These are phyloP conservation scores for Coelastrella sp. DNA, from an alignment of 139 green algal species.

Conservation along the genomic window DNA sequence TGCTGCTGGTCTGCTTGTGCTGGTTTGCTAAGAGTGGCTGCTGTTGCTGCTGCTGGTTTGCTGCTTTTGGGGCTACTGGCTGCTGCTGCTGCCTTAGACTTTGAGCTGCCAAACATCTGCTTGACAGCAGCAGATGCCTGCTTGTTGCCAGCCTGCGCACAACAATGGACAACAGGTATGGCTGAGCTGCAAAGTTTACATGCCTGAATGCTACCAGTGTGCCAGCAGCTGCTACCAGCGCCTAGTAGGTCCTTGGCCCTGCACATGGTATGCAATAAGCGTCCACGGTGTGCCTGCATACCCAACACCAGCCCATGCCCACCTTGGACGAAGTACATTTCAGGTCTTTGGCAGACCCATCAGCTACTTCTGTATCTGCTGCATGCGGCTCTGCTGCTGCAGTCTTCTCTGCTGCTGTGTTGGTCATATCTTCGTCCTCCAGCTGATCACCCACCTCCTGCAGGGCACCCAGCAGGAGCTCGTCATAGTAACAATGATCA, in stretches of 20 bases:
- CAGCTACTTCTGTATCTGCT: neutral
- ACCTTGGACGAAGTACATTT: neutral
- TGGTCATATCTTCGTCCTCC: neutral
- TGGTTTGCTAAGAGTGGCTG: neutral
- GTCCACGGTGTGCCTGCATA: neutral
- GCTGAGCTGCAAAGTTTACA: neutral
- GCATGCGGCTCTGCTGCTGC: constrained; percentile 5
- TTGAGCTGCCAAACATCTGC: constrained; percentile 16
- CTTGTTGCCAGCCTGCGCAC: constrained; percentile 1
- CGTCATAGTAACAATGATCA: neutral
- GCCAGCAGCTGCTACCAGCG: neutral
- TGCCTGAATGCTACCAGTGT: neutral
- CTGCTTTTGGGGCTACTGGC: neutral
- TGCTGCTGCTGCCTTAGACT: constrained; percentile 3
- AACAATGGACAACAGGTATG: neutral
- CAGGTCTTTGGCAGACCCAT: neutral
- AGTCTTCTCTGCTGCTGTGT: neutral
- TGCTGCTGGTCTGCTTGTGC: constrained; percentile 22
- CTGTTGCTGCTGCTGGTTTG: neutral
- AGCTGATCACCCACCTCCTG: neutral
- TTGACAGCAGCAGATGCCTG: constrained; percentile 1
- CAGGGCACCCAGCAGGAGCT: neutral
- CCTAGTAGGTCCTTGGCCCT: neutral
- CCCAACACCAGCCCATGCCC: neutral
- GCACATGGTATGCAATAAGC: too few species aligned